Evolutionary conservation across 305 asterid species (phyloP).

Genomic region (Fraxinus ornus): DNA sequence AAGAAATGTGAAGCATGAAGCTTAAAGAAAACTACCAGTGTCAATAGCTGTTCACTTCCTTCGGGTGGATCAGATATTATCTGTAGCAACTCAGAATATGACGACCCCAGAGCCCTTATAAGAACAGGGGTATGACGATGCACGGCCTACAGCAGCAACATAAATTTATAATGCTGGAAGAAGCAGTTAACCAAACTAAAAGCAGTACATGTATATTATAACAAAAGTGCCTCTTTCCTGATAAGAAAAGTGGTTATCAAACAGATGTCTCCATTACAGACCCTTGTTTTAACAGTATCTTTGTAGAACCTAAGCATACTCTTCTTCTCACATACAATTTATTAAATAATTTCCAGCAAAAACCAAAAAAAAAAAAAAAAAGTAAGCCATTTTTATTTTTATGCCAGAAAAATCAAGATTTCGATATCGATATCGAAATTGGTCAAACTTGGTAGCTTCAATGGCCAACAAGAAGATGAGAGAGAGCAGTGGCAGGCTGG

Average conservation of each 20-base stretch:
- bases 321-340: not conserved
- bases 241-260: slow-evolving; percentile 11
- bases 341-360: slow-evolving; percentile 3
- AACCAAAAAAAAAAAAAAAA: not conserved
- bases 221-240: not conserved
- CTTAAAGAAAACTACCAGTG: slow-evolving; percentile 53
- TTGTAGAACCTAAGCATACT: not conserved
- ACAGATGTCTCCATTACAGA: not conserved
- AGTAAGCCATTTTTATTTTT: not conserved
- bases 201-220: slow-evolving; percentile 7
- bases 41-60: slow-evolving; percentile 86
- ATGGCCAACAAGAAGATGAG: not conserved
- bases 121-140: slow-evolving; percentile 88
- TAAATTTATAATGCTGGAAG: slow-evolving; percentile 17
- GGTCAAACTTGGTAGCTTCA: slow-evolving; percentile 5
- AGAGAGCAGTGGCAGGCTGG: slow-evolving; percentile 7
- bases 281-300: not conserved
- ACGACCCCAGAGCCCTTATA: slow-evolving; percentile 67
- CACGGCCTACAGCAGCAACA: slow-evolving; percentile 62
- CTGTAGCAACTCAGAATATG: slow-evolving; percentile 68
- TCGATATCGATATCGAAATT: slow-evolving; percentile 1
- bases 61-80: slow-evolving; percentile 86
- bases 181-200: slow-evolving; percentile 19
- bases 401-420: not conserved
- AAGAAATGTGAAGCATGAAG: slow-evolving; percentile 15